These are phyloP conservation scores for Lactifluus volemus DNA, from an alignment of 768 basidiomycete species.

Conservation along the genomic window DNA sequence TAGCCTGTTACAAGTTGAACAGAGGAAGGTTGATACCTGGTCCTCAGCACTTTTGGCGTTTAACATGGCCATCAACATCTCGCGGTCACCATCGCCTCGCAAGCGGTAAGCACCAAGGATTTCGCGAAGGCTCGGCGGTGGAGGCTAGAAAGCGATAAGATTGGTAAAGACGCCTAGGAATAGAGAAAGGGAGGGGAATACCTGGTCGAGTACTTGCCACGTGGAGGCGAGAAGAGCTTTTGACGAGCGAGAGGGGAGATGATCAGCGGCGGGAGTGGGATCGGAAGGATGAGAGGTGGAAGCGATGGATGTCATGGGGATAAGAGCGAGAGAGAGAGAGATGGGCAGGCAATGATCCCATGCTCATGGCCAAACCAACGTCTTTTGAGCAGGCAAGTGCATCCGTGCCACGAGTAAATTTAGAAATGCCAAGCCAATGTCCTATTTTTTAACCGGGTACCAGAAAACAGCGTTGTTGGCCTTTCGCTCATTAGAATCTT, in stretches of 20 bases:
- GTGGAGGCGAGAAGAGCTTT: constrained; percentile 35
- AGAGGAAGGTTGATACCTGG: constrained; percentile 46
- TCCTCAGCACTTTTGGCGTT: constrained; percentile 92
- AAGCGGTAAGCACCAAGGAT: constrained; percentile 79
- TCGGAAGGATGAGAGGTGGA: constrained; percentile 11
- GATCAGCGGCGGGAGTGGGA: constrained; percentile 1
- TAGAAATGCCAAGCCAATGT: constrained; percentile 21
- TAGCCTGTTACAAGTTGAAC: background rate
- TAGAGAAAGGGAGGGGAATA: constrained; percentile 16
- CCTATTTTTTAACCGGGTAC: constrained; percentile 15
- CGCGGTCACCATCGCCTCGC: constrained; percentile 87
- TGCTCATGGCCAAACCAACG: constrained; percentile 4
- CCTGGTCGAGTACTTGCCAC: constrained; percentile 41
- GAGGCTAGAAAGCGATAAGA: constrained; percentile 35
- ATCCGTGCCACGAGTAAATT: constrained; percentile 18
- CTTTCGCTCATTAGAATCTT: background rate
- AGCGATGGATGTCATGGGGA: constrained; percentile 17
- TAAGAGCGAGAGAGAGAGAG: background rate
- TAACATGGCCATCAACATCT: constrained; percentile 84
- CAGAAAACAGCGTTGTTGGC: background rate
- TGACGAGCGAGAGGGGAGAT: constrained; percentile 11
- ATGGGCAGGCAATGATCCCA: background rate
- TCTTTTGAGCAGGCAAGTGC: constrained; percentile 17
- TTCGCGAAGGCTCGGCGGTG: constrained; percentile 76
- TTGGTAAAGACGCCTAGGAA: background rate